Evolutionary conservation across 2,329 filamentous ascomycete genomes (phyloP).

Genomic region (Sclerotinia spermophila): DNA sequence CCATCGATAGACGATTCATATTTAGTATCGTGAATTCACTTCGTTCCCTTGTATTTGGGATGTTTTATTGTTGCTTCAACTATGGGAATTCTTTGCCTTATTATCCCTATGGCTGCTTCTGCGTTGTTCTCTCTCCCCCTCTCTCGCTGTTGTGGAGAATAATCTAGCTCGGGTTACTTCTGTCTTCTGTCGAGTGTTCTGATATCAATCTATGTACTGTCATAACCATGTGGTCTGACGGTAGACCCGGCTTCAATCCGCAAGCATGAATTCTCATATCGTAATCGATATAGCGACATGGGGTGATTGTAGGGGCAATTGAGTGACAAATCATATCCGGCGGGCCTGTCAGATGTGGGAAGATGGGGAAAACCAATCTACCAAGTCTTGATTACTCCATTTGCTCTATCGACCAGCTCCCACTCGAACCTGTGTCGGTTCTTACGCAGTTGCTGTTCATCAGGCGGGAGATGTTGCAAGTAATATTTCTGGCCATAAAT

Average conservation of each 20-base stretch:
- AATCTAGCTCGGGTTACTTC: slow-evolving; percentile 58
- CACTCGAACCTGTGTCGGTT: neutral
- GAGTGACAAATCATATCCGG: too few species aligned
- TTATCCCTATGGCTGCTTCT: slow-evolving; percentile 53
- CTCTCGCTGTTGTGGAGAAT: slow-evolving; percentile 55
- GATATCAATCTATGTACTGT: too few species aligned
- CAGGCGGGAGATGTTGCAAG: neutral
- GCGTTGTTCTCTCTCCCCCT: slow-evolving; percentile 60
- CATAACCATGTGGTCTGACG: too few species aligned
- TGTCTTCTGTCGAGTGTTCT: slow-evolving; percentile 55
- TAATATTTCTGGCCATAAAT: neutral
- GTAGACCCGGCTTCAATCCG: slow-evolving; percentile 39
- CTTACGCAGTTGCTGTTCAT: neutral
- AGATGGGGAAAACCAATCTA: too few species aligned
- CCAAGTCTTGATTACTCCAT: too few species aligned
- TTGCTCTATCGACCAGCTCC: neutral
- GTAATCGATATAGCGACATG: too few species aligned
- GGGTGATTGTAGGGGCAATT: too few species aligned
- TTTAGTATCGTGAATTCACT: slow-evolving; percentile 41
- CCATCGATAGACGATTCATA: neutral
- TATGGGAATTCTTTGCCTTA: slow-evolving; percentile 55
- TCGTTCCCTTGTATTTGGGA: slow-evolving; percentile 55
- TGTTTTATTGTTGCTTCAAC: slow-evolving; percentile 49
- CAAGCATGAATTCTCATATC: too few species aligned
- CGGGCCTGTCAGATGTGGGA: too few species aligned